These are phyloP conservation scores for Lepidium sativum DNA, from an alignment of 345 rosid species.

Conservation along the genomic window DNA sequence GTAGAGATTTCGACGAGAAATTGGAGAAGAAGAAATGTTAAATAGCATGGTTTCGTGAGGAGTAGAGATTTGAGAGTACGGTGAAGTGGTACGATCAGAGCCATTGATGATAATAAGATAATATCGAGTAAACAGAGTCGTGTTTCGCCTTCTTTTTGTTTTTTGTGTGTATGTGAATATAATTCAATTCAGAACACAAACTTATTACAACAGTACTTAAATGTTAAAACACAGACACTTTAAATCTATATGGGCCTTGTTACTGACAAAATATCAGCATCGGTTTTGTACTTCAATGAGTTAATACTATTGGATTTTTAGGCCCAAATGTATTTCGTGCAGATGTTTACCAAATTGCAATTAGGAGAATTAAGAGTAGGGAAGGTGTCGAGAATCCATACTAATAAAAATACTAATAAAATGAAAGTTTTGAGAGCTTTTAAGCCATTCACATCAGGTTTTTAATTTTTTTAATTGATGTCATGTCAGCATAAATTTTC, in stretches of 20 bases:
- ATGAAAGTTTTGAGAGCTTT: too few relatives aligned
- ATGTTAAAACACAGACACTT: too few relatives aligned
- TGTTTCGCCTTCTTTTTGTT: slow-evolving; percentile 1
- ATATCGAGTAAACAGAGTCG: background rate
- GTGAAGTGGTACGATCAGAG: slow-evolving; percentile 22
- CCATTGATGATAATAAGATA: slow-evolving; percentile 13
- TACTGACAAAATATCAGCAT: background rate
- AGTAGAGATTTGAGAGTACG: slow-evolving; percentile 21
- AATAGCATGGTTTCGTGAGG: slow-evolving; percentile 49
- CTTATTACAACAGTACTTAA: too few relatives aligned
- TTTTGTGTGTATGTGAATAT: slow-evolving; percentile 40
- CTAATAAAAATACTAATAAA: too few relatives aligned
- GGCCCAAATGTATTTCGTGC: background rate
- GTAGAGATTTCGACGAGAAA: slow-evolving; percentile 35
- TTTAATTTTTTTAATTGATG: too few relatives aligned
- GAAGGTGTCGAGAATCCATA: background rate
- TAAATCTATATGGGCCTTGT: background rate
- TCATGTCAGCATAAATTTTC: too few relatives aligned
- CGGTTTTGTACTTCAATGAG: background rate
- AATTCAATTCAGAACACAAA: slow-evolving; percentile 21
- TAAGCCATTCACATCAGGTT: too few relatives aligned
- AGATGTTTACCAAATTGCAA: background rate
- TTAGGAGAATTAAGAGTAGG: too few relatives aligned
- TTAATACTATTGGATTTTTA: background rate
- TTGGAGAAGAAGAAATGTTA: slow-evolving; percentile 44